Evolutionary conservation across 2,329 filamentous ascomycete genomes (phyloP).

Genomic region (Fonsecaea pedrosoi): DNA sequence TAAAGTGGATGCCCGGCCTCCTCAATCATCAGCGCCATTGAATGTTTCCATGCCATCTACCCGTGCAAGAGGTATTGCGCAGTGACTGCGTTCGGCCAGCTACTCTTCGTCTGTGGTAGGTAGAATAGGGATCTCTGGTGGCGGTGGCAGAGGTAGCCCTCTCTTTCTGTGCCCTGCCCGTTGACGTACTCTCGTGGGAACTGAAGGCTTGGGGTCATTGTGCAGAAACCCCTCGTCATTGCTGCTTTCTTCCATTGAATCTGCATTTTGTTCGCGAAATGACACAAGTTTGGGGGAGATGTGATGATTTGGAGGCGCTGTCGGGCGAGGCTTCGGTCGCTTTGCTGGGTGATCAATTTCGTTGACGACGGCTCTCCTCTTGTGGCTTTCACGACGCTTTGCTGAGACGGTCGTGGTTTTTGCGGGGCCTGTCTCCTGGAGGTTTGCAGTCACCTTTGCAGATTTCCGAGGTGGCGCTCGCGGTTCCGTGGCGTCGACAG

Average conservation of each 20-base stretch:
- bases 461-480: not conserved
- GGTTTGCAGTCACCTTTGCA: not conserved
- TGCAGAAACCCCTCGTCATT: conserved; percentile 24
- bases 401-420: not conserved
- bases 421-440: not conserved
- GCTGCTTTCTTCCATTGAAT: conserved; percentile 22
- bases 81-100: not conserved
- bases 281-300: conserved; percentile 20
- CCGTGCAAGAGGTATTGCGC: not conserved
- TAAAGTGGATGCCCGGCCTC: not conserved
- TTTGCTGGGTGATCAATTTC: not conserved
- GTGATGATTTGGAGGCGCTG: not conserved
- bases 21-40: not conserved
- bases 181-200: not conserved
- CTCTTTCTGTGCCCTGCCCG: conserved; percentile 4
- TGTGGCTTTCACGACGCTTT: not conserved
- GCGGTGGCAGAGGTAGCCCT: conserved; percentile 30
- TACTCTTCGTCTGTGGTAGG: conserved; percentile 33
- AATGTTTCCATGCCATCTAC: not conserved
- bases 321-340: conserved; percentile 6
- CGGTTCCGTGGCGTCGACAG: not conserved
- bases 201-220: not conserved
- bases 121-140: conserved; percentile 38
- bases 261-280: conserved; percentile 3
- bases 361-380: not conserved